These are phyloP conservation scores for Epichloe gansuensis DNA, from an alignment of 2,329 filamentous ascomycete genomes.

Conservation along the genomic window DNA sequence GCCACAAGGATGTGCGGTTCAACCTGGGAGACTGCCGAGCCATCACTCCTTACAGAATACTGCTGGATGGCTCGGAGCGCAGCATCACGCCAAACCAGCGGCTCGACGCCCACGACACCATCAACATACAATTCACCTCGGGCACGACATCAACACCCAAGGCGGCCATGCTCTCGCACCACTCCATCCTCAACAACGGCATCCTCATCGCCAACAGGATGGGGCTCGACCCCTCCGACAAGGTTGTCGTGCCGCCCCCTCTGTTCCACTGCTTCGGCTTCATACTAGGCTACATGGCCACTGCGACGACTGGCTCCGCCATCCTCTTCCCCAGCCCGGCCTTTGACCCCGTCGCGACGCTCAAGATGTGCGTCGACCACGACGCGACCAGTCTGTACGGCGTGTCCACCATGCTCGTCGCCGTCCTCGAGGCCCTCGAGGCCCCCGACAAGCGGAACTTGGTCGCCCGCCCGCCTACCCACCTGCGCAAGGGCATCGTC, in stretches of 20 bases:
- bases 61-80: conserved; percentile 23
- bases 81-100: conserved; percentile 30
- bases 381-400: conserved; percentile 62
- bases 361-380: conserved; percentile 42
- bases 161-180: conserved; percentile 78
- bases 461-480: conserved; percentile 9
- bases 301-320: conserved; percentile 62
- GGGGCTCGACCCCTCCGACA: conserved; percentile 60
- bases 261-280: conserved; percentile 86
- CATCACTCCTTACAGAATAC: conserved; percentile 31
- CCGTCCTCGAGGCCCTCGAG: conserved; percentile 63
- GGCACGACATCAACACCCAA: conserved; percentile 90
- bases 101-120: conserved; percentile 52
- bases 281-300: conserved; percentile 92
- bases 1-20: conserved; percentile 32
- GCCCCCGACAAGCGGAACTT: conserved; percentile 23
- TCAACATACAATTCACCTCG: conserved; percentile 95
- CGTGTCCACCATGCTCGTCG: conserved; percentile 88
- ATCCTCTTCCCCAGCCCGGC: conserved; percentile 80
- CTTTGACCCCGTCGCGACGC: conserved; percentile 65
- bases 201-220: conserved; percentile 73
- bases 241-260: conserved; percentile 74
- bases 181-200: conserved; percentile 86
- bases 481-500: conserved; percentile 77
- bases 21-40: conserved; percentile 26